Base-by-base conservation (phyloP, 108 stramenopile genomes). In the Nitzschia palea region DNA sequence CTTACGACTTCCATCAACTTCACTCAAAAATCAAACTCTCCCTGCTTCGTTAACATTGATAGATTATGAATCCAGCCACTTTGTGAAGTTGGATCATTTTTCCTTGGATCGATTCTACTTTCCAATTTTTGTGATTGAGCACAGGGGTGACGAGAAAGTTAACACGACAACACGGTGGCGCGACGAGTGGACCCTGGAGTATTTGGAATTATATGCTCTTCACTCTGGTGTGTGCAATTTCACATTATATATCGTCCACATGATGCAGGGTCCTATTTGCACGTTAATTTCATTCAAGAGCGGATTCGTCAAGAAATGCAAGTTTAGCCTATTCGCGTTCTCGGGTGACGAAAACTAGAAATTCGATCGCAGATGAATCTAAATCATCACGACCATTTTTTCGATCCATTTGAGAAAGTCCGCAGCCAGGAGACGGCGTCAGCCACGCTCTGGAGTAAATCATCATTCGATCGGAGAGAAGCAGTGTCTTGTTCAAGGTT, bases 241-340 rank as follows among this genome's bases (percentile, higher is more conserved):
- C 50, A 56, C 68, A 23, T 50, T 62, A 22, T 62, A 48, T 17
- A 61, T 71, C 17, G 44, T 52, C 17, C n/a, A 67, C 1, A 43
- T 35, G 28, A 43, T 75, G 67, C 50, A 37, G 81, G n/a, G 55
- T 74, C 31, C 23, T 82, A 33, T 82, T 82, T 71, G 81, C 81
- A 18, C 51, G 81, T 22, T 74, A 82, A 52, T 82, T 82, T 50
- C 23, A 32, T 23, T 77, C 81, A 0, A 36, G 48, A 77, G 8
- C 55, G 44, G 37, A 74, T 82, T 34, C 33, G 58, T 8, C 4
- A 40, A 2, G 58, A 59, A 37, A 5, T 59, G 20, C 58, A 59
- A 18, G 47, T 40, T 40, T 40, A 10, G 37, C 8, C 10, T 12
- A 40, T 40, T 6, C 10, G 12, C 10, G 37, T 10, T 6, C 6